Evolutionary conservation across 2,329 filamentous ascomycete genomes (phyloP).

Genomic region (Daldinia sp.): DNA sequence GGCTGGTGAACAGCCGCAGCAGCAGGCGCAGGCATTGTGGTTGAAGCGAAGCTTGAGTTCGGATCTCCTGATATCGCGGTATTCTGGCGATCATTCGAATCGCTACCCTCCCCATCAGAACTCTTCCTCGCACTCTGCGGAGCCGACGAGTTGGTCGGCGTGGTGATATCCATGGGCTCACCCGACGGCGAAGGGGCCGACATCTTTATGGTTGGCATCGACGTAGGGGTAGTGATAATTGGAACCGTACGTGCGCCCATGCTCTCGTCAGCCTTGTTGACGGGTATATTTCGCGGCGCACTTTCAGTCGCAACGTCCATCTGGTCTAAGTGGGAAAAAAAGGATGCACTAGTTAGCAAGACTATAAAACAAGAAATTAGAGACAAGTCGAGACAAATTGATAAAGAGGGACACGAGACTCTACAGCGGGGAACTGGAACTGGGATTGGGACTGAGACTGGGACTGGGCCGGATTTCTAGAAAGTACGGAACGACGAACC

Average conservation of each 20-base stretch:
- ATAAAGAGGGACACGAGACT: constrained; percentile 42
- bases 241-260: constrained; percentile 68
- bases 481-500: constrained; percentile 43
- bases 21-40: constrained; percentile 64
- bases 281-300: constrained; percentile 59
- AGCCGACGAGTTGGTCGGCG: constrained; percentile 61
- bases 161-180: constrained; percentile 72
- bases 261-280: constrained; percentile 58
- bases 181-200: constrained; percentile 66
- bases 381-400: constrained; percentile 34
- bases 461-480: constrained; percentile 34
- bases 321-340: constrained; percentile 55
- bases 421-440: constrained; percentile 21
- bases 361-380: constrained; percentile 27
- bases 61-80: constrained; percentile 57
- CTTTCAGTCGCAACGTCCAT: constrained; percentile 67
- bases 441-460: background rate
- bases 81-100: constrained; percentile 54
- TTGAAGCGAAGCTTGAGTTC: constrained; percentile 49
- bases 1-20: constrained; percentile 86
- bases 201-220: constrained; percentile 68
- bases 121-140: constrained; percentile 59
- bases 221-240: constrained; percentile 56
- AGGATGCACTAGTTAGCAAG: constrained; percentile 33
- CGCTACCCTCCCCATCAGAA: constrained; percentile 58